Base-by-base conservation (phyloP, 257 asterid species). In the Phtheirospermum japonicum region DNA sequence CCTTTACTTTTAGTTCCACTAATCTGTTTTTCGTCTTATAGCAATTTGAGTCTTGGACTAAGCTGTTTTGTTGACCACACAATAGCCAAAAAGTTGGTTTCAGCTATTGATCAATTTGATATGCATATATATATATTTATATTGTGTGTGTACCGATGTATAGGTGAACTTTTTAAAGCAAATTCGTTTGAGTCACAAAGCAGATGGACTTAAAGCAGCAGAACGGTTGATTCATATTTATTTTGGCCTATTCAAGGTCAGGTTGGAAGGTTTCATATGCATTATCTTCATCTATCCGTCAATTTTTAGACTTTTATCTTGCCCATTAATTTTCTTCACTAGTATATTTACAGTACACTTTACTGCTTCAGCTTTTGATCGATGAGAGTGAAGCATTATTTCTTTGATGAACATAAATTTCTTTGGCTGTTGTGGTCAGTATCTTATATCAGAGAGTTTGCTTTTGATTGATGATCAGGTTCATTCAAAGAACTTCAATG, bases 231-330 rank as follows among this genome's bases (percentile, higher is more conserved):
- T 93, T 65, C 97, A 89, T 77, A 86, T 89, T 43, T 89, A 89
- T 71, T 93, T 93, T 82, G 96, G 91, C 57, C 84, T 93, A 51
- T 93, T 89, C 79, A 93, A 93, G 99, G 99, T 91, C 75, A 63
- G 51, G 26, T 19, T 31, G 11, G 56, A 48, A 36, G 71, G 50
- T 64, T 49, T 54, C 34, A 8, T 45, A 9, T 50, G 12, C 58
- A 53, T 66, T n/a, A n/a, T n/a, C n/a, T n/a, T n/a, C n/a, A n/a
- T n/a, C n/a, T n/a, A n/a, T n/a, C n/a, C n/a, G n/a, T n/a, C n/a
- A n/a, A n/a, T n/a, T n/a, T n/a, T n/a, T n/a, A n/a, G 13, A 54
- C 59, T 9, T 17, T 23, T 16, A 16, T 48, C n/a, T n/a, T n/a
- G n/a, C n/a, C n/a, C n/a, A n/a, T n/a, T n/a, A n/a, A n/a, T n/a